phyloP scores from a whole-genome alignment of 1,139 yeast genomes.

The Suhomyces guaymorum region DNA sequence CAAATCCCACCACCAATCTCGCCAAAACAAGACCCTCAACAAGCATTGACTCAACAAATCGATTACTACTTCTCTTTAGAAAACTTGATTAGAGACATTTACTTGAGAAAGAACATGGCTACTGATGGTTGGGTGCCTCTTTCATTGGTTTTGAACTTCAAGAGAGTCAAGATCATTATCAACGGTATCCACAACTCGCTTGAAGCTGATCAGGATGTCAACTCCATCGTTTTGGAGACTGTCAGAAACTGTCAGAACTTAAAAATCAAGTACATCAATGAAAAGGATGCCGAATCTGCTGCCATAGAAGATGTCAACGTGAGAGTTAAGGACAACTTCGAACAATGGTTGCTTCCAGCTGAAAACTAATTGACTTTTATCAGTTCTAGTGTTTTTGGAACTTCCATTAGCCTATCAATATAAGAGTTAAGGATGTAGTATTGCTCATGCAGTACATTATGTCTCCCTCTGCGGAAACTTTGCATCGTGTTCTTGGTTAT shows the following conservation, averaged over 20 bases:
- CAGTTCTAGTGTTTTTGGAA: slow-evolving; percentile 1
- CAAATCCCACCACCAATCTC: slow-evolving; percentile 52
- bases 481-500: slow-evolving; percentile 7
- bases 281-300: slow-evolving; percentile 26
- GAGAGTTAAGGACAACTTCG: slow-evolving; percentile 44
- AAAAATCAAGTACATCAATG: slow-evolving; percentile 37
- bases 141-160: slow-evolving; percentile 63
- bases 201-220: slow-evolving; percentile 24
- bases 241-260: slow-evolving; percentile 41
- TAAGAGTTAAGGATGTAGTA: slow-evolving; percentile 7
- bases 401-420: slow-evolving; percentile 3
- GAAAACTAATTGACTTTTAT: slow-evolving; percentile 10
- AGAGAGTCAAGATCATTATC: slow-evolving; percentile 63
- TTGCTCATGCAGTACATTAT: slow-evolving; percentile 2
- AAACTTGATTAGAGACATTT: slow-evolving; percentile 80
- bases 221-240: slow-evolving; percentile 33
- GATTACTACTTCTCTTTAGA: slow-evolving; percentile 89
- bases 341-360: slow-evolving; percentile 45
- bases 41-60: slow-evolving; percentile 62
- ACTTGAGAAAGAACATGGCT: slow-evolving; percentile 78
- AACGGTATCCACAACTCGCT: slow-evolving; percentile 41
- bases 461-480: slow-evolving; percentile 3
- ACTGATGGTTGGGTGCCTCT: slow-evolving; percentile 69
- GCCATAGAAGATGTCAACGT: slow-evolving; percentile 36
- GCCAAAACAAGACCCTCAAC: slow-evolving; percentile 49